phyloP scores from a whole-genome alignment of 345 rosid species.

The Anacardium occidentale region DNA sequence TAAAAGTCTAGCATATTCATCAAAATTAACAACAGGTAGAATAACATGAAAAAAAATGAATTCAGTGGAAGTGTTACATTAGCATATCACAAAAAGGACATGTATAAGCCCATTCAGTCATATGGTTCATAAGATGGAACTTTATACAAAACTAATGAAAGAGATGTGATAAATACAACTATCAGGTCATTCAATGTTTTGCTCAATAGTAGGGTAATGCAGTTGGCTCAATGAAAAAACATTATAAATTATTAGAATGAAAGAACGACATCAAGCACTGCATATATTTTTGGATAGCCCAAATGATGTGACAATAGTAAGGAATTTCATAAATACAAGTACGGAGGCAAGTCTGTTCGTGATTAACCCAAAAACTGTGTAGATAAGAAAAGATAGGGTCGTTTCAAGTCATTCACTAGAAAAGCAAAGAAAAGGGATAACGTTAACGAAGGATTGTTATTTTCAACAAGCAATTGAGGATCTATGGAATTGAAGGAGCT shows the following conservation, averaged over 20 bases:
- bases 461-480: too few species aligned
- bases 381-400: too few species aligned
- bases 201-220: background rate
- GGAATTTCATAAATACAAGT: too few species aligned
- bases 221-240: too few species aligned
- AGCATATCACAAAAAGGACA: background rate
- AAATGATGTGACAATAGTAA: background rate
- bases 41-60: background rate
- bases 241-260: too few species aligned
- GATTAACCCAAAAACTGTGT: too few species aligned
- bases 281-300: background rate
- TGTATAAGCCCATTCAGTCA: background rate
- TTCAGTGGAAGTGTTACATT: background rate
- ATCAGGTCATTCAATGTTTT: background rate
- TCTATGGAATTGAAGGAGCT: too few species aligned
- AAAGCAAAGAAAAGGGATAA: too few species aligned
- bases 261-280: too few species aligned
- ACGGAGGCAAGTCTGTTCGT: too few species aligned
- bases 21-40: background rate
- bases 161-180: background rate
- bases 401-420: too few species aligned
- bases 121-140: background rate
- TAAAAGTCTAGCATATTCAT: constrained; percentile 3
- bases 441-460: too few species aligned
- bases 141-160: background rate